Evolutionary conservation across 352 stramenopile genomes (phyloP), one percentile per base, ranked within the genome.

Genomic region (Detonula confervacea): DNA sequence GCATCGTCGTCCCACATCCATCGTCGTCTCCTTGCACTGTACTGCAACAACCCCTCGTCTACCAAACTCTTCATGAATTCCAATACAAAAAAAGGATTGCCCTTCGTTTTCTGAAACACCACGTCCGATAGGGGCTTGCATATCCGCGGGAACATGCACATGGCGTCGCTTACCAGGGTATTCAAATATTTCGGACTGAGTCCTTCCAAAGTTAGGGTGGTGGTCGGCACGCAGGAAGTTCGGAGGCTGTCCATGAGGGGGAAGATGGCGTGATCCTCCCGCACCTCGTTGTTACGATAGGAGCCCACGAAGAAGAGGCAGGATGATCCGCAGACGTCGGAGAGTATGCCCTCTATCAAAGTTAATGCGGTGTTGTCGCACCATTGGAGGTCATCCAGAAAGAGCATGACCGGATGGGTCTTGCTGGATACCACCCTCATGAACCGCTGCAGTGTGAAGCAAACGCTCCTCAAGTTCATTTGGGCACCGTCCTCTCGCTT

Each of bases 341-440:
- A 75, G 2, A 87, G 71, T 16, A 84, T 20, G 12, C 33, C 20
- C 11, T 82, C 37, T 6, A 87, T 55, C 6, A 87, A 24, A 12
- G 57, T 27, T 0, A 87, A 33, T 1, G 62, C 52, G 12, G 68
- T 39, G 4, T 30, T 44, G 9, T 61, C 63, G 6, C 54, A 33
- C 80, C 80, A 87, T 22, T 87, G 80, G 8, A 87, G 59, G 57
- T 86, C 78, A 56, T 86, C 81, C n/a, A 86, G 42, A 54, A 81
- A 83, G 0, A 85, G 46, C 59, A 87, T 73, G 1, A 87, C 55
- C 0, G 80, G 80, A 14, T 14, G 22, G 3, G 5, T 8, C n/a
- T 11, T 33, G 33, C 69, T 77, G 20, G 80, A 87, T 6, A 87
- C 59, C n/a, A 82, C 57, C 47, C 80, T 80, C 56, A 87, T 76